Conservation (phyloP, 495 filamentous ascomycete species). For the Massariosphaeria phaeospora region DNA sequence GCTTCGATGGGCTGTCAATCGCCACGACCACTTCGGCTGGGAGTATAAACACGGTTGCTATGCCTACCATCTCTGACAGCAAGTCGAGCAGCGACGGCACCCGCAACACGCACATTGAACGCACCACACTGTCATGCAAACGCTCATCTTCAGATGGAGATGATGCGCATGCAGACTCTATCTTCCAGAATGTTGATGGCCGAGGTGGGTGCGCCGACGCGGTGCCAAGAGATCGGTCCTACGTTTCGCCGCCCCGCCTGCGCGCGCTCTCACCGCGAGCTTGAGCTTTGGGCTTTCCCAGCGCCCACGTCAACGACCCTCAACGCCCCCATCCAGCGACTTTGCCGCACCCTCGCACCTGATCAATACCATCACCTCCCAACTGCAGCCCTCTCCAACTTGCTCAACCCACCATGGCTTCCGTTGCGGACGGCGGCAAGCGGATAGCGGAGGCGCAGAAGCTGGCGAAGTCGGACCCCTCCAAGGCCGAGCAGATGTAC, state of each 20-base stretch:
- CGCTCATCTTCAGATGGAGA: too few relatives aligned
- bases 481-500: conserved; percentile 76
- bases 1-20: too few relatives aligned
- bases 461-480: conserved; percentile 69
- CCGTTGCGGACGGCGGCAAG: conserved; percentile 49
- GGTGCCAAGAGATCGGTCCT: not conserved
- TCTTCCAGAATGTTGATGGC: too few relatives aligned
- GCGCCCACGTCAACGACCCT: not conserved
- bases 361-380: not conserved
- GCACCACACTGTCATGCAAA: too few relatives aligned
- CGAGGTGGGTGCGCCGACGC: too few relatives aligned
- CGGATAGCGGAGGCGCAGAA: conserved; percentile 80
- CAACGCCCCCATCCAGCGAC: not conserved
- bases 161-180: too few relatives aligned
- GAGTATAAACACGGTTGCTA: conserved; percentile 19
- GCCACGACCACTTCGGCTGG: too few relatives aligned
- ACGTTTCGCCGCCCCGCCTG: not conserved
- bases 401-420: conserved; percentile 45
- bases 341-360: not conserved
- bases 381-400: not conserved
- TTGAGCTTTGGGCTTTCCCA: conserved; percentile 14
- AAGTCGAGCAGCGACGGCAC: not conserved
- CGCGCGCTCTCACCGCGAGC: conserved; percentile 15
- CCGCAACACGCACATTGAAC: too few relatives aligned
- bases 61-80: too few relatives aligned